phyloP scores from a whole-genome alignment of 2,329 filamentous ascomycete genomes.

The Arthrobotrys sphaeroides region DNA sequence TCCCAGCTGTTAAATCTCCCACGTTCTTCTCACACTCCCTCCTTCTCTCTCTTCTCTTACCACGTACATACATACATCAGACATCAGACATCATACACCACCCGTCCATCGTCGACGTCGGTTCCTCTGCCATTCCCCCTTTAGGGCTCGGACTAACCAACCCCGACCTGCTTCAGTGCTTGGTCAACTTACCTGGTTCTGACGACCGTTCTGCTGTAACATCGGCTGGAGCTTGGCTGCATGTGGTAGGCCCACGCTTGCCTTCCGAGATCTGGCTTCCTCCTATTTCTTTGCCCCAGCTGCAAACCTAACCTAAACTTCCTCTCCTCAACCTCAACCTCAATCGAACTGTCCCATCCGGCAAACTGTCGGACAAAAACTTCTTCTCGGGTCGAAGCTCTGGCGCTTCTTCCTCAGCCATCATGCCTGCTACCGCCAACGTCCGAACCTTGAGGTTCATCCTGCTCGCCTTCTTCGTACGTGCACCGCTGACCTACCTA shows the following conservation, averaged over 20 bases:
- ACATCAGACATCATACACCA: no score
- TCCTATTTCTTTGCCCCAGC: not conserved
- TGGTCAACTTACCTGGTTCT: no score
- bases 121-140: no score
- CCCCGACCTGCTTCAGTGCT: not conserved
- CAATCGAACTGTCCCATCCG: conserved; percentile 8
- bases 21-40: no score
- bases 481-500: conserved; percentile 58
- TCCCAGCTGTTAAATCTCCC: not conserved
- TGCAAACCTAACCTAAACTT: not conserved
- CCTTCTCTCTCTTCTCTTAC: not conserved
- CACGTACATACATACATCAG: not conserved
- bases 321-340: conserved; percentile 20
- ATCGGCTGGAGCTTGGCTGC: conserved; percentile 18
- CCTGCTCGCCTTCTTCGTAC: conserved; percentile 83
- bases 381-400: conserved; percentile 48
- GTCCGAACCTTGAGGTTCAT: conserved; percentile 68
- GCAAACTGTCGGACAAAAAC: conserved; percentile 25
- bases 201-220: not conserved
- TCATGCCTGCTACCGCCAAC: conserved; percentile 54
- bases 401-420: conserved; percentile 50
- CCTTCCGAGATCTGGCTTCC: not conserved
- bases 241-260: conserved; percentile 32
- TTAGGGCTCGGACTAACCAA: no score
- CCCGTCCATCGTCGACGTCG: no score